Evolutionary conservation across 331 rosid species (phyloP).

Genomic region (Saraca asoca): DNA sequence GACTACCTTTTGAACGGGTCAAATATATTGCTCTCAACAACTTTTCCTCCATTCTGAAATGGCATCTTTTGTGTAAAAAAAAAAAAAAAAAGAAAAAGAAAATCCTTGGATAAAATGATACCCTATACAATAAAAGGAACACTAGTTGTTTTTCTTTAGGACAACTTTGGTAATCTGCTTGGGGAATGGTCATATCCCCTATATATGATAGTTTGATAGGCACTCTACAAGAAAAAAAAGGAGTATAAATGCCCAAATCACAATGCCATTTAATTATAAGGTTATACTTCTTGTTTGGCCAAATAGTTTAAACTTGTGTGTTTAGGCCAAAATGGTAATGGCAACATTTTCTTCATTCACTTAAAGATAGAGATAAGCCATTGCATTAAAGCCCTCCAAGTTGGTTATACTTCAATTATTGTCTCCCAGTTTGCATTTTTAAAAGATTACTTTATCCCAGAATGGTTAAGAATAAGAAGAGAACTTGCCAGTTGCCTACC

Average conservation of each 20-base stretch:
- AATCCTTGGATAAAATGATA: background rate
- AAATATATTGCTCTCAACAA: slow-evolving; percentile 23
- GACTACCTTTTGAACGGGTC: background rate
- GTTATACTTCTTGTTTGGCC: slow-evolving; percentile 12
- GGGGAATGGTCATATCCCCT: background rate
- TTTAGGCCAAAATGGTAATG: slow-evolving; percentile 33
- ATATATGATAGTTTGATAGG: background rate
- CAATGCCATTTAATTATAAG: slow-evolving; percentile 1
- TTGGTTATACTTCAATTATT: slow-evolving; percentile 33
- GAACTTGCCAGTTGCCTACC: slow-evolving; percentile 34
- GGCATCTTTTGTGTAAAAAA: no score
- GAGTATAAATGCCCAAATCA: background rate
- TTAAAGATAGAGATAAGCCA: slow-evolving; percentile 20
- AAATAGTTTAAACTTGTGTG: slow-evolving; percentile 14
- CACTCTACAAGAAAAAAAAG: background rate
- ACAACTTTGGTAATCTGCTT: background rate
- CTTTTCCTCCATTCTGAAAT: background rate
- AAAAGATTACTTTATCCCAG: slow-evolving; percentile 37
- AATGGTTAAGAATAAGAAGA: slow-evolving; percentile 26
- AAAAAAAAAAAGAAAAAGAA: background rate
- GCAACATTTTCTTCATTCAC: slow-evolving; percentile 26
- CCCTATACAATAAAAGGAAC: background rate
- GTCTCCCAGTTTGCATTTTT: slow-evolving; percentile 37
- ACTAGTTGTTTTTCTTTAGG: background rate
- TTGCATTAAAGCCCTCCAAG: slow-evolving; percentile 26